Percentiles rank a stretch among this genome's conserved stretches.
Evolutionary conservation across 2,329 filamentous ascomycete species (phyloP).

Genomic region (Neopestalotiopsis sp.): DNA sequence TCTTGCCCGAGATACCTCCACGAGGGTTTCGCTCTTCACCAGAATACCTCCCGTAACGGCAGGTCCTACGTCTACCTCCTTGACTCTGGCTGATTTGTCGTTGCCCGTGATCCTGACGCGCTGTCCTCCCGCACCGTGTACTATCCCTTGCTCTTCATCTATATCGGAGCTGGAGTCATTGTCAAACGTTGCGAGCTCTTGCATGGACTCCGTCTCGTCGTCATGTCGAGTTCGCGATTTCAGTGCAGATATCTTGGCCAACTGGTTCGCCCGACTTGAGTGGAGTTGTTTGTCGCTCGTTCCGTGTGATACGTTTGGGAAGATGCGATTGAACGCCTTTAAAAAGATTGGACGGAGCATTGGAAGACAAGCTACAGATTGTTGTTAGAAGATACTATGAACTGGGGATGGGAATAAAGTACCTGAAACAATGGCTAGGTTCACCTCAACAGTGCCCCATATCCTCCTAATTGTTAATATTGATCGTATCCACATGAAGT

Average conservation of each 20-base stretch:
- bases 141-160: constrained; percentile 4
- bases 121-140: background rate
- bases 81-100: background rate
- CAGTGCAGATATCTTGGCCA: constrained; percentile 7
- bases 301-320: constrained; percentile 5
- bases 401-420: background rate
- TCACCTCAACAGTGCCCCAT: constrained; percentile 38
- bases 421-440: constrained; percentile 36
- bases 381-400: background rate
- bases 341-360: constrained; percentile 19
- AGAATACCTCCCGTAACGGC: background rate
- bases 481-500: background rate
- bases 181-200: background rate
- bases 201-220: constrained; percentile 9
- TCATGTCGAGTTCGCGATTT: background rate
- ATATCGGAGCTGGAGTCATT: background rate
- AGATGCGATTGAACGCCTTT: constrained; percentile 12
- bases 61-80: background rate
- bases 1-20: constrained; percentile 4
- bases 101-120: constrained; percentile 10
- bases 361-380: constrained; percentile 15
- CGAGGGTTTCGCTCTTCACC: constrained; percentile 10
- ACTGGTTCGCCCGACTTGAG: background rate
- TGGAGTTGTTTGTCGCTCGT: background rate
- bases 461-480: constrained; percentile 8